Conservation (phyloP, 1,284 basidiomycete species). For the Ceratobasidium sp. region DNA sequence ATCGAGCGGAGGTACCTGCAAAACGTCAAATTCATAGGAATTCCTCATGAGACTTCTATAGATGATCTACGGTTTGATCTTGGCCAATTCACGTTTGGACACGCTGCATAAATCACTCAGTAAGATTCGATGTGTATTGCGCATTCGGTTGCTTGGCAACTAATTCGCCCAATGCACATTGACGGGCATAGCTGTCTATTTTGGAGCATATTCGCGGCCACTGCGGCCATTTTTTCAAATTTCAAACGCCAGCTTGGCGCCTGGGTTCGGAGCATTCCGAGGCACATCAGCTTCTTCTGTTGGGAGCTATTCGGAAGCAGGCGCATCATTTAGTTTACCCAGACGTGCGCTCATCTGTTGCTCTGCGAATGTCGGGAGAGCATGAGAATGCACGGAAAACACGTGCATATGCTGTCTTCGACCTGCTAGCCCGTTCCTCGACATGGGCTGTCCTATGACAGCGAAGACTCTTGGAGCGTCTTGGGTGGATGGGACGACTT, state of each 20-base stretch:
- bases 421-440: neutral
- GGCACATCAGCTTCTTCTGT: constrained; percentile 9
- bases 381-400: neutral
- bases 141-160: too few relatives aligned
- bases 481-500: too few relatives aligned
- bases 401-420: constrained; percentile 2
- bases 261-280: neutral
- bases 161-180: too few relatives aligned
- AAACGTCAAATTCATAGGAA: too few relatives aligned
- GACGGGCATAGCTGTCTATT: too few relatives aligned
- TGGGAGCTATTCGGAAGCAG: neutral
- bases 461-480: neutral
- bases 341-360: neutral
- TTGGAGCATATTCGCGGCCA: too few relatives aligned
- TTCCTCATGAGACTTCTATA: too few relatives aligned
- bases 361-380: neutral
- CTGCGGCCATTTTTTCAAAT: neutral
- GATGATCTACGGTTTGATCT: too few relatives aligned
- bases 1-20: too few relatives aligned
- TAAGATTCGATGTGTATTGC: too few relatives aligned
- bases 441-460: neutral
- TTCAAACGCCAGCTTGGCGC: neutral
- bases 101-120: too few relatives aligned
- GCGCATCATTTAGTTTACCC: neutral
- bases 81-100: too few relatives aligned